phyloP scores from a whole-genome alignment of 768 basidiomycete genomes.

The Arthromyces matolae region DNA sequence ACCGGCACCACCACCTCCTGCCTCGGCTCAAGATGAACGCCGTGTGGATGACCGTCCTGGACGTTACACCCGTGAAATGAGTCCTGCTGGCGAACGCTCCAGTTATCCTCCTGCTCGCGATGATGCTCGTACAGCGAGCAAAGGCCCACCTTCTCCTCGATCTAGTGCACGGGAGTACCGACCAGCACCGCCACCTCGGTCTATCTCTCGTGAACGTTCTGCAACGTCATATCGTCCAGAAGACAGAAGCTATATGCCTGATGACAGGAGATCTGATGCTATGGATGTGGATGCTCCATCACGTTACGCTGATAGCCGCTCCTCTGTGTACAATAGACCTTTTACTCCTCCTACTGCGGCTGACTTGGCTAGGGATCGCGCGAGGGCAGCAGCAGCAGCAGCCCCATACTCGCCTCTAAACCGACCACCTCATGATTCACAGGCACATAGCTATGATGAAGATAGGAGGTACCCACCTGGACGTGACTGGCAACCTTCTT shows the following conservation, averaged over 20 bases:
- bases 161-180: slow-evolving; percentile 27
- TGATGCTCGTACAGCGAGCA: slow-evolving; percentile 28
- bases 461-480: slow-evolving; percentile 29
- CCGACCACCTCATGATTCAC: slow-evolving; percentile 23
- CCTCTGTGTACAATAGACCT: slow-evolving; percentile 21
- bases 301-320: slow-evolving; percentile 33
- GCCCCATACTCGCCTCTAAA: slow-evolving; percentile 27
- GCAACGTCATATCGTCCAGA: slow-evolving; percentile 34
- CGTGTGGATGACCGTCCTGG: slow-evolving; percentile 22
- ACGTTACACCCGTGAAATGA: slow-evolving; percentile 16
- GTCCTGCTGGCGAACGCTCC: slow-evolving; percentile 12
- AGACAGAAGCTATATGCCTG: slow-evolving; percentile 28
- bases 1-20: slow-evolving; percentile 2
- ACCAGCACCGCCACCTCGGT: slow-evolving; percentile 12
- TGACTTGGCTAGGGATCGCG: slow-evolving; percentile 30
- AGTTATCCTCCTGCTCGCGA: slow-evolving; percentile 26
- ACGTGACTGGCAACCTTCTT: slow-evolving; percentile 26
- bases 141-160: slow-evolving; percentile 22
- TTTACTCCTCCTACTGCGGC: slow-evolving; percentile 32
- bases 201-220: slow-evolving; percentile 31
- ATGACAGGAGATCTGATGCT: slow-evolving; percentile 34
- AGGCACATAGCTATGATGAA: slow-evolving; percentile 30
- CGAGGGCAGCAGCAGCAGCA: slow-evolving; percentile 22
- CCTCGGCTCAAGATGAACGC: slow-evolving; percentile 17
- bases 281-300: slow-evolving; percentile 30